Percentiles rank a stretch among this genome's conserved stretches.
These are phyloP conservation scores for Kurtzmaniella quercitrusa DNA, from an alignment of 1,139 yeast species.

Conservation along the genomic window DNA sequence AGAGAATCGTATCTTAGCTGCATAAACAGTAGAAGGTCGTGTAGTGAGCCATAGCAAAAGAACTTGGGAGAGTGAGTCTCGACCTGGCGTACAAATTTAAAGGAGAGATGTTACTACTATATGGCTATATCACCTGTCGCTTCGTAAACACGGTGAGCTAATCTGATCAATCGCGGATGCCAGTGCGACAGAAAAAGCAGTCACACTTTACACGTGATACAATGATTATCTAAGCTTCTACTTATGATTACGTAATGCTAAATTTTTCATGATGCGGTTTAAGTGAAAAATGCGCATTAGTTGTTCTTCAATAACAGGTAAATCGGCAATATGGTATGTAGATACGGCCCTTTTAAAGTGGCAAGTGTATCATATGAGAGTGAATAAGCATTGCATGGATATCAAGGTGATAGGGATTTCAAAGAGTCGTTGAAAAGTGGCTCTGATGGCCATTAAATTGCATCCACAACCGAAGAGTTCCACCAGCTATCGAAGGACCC, in stretches of 20 bases:
- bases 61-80: too few species aligned
- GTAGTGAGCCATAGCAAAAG: too few species aligned
- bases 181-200: constrained; percentile 1
- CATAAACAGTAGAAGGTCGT: too few species aligned
- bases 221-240: background rate
- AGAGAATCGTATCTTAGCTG: too few species aligned
- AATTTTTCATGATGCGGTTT: constrained; percentile 6
- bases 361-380: background rate
- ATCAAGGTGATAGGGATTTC: background rate
- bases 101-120: too few species aligned
- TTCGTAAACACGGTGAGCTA: too few species aligned
- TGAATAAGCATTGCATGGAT: background rate
- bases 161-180: too few species aligned
- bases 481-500: too few species aligned
- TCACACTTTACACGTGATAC: constrained; percentile 5
- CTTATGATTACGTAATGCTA: constrained; percentile 1
- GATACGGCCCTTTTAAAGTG: background rate
- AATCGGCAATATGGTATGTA: constrained; percentile 9
- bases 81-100: too few species aligned
- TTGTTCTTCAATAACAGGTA: constrained; percentile 3
- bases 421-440: background rate
- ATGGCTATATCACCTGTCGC: too few species aligned
- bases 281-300: constrained; percentile 2
- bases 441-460: too few species aligned
- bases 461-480: too few species aligned